A percentile compares a stretch with the other conserved stretches of the same genome.
phyloP scores from a whole-genome alignment of 225 moss, liverwort and hornwort genomes.

The Pleurozium schreberi region DNA sequence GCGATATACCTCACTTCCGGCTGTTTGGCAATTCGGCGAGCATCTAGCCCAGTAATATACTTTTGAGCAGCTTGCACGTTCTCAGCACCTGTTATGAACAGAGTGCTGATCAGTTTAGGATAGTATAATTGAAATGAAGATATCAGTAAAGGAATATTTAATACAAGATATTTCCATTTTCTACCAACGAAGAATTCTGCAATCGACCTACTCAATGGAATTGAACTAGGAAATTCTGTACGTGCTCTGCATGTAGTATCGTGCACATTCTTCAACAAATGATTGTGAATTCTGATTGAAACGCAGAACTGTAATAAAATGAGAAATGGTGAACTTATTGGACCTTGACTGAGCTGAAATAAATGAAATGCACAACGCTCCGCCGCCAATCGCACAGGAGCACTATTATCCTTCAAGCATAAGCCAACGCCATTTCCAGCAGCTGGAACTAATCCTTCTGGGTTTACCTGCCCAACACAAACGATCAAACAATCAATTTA shows the following conservation, averaged over 20 bases:
- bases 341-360: constrained; percentile 89
- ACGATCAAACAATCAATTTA: background rate
- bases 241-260: background rate
- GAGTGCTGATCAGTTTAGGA: background rate
- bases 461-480: constrained; percentile 26
- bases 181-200: background rate
- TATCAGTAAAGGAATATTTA: background rate
- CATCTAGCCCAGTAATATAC: constrained; percentile 92
- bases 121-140: background rate
- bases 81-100: constrained; percentile 44
- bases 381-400: constrained; percentile 82
- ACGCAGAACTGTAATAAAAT: background rate
- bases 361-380: constrained; percentile 96
- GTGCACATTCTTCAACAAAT: background rate
- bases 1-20: constrained; percentile 63
- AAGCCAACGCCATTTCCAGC: constrained; percentile 69
- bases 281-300: background rate
- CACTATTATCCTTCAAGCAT: constrained; percentile 68
- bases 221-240: background rate
- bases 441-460: constrained; percentile 37
- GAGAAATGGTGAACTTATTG: background rate
- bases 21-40: constrained; percentile 92
- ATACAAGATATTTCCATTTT: background rate
- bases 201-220: background rate
- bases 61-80: constrained; percentile 85